A percentile compares a stretch with the other conserved stretches of the same genome.
These are phyloP conservation scores for Metarhizium album DNA, from an alignment of 2,329 filamentous ascomycete genomes.

Conservation along the genomic window DNA sequence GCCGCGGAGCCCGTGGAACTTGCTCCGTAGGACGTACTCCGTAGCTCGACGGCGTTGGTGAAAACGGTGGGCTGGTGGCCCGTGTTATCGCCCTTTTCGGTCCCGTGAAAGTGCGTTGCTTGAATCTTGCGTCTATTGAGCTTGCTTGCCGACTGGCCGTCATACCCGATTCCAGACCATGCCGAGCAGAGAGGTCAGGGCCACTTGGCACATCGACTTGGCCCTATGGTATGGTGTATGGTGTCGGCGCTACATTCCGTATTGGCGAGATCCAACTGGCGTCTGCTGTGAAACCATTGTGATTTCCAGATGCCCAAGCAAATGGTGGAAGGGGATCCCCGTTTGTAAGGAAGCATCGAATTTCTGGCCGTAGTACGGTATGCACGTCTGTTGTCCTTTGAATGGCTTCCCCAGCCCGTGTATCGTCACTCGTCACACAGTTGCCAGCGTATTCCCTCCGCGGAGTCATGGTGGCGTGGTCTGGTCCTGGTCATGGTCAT, in stretches of 20 bases:
- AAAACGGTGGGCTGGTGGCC: slow-evolving; percentile 5
- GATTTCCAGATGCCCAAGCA: too few species aligned
- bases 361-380: too few species aligned
- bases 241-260: too few species aligned
- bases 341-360: too few species aligned
- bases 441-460: neutral
- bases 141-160: neutral
- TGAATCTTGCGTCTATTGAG: neutral
- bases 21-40: too few species aligned
- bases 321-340: too few species aligned
- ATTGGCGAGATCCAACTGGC: too few species aligned
- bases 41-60: slow-evolving; percentile 4
- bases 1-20: neutral
- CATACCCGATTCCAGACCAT: neutral
- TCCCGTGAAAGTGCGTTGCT: slow-evolving; percentile 1
- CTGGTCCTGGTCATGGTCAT: neutral
- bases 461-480: neutral
- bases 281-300: too few species aligned
- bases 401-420: neutral
- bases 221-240: neutral
- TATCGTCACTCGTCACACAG: neutral
- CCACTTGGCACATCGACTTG: neutral
- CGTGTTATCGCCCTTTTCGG: neutral
- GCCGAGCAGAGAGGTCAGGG: neutral
- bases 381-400: neutral